Conservation (phyloP, 148 eudicot genomes). For the Rhododendron ovatum region DNA sequence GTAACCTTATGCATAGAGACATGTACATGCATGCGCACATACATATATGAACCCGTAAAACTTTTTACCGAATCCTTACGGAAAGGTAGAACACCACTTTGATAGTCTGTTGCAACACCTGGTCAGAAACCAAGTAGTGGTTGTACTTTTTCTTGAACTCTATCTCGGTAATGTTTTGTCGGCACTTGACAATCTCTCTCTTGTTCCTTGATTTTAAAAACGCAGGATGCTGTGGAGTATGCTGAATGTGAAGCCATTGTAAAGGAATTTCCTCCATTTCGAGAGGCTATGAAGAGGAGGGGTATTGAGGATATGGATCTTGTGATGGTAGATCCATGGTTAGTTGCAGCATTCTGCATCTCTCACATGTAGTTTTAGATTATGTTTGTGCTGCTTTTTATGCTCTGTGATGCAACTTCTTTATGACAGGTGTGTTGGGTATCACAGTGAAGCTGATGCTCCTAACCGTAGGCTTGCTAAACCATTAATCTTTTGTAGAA, state of each 20-base stretch:
- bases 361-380: background rate
- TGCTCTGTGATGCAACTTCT: background rate
- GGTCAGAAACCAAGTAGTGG: background rate
- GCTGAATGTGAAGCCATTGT: slow-evolving; percentile 99
- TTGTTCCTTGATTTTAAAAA: slow-evolving; percentile 7
- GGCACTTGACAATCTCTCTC: background rate
- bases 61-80: background rate
- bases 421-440: slow-evolving; percentile 83
- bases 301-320: slow-evolving; percentile 98
- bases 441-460: slow-evolving; percentile 82
- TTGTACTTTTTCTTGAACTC: background rate
- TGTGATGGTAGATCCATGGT: slow-evolving; percentile 98
- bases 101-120: background rate
- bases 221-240: slow-evolving; percentile 90
- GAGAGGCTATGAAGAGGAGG: slow-evolving; percentile 93
- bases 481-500: slow-evolving; percentile 90
- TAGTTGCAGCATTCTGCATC: slow-evolving; percentile 23
- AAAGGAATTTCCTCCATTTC: slow-evolving; percentile 81
- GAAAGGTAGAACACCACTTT: background rate
- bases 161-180: background rate
- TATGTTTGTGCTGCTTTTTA: background rate
- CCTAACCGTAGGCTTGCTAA: slow-evolving; percentile 92
- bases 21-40: background rate
- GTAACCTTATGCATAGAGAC: background rate
- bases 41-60: background rate